Evolutionary conservation across 345 rosid species (phyloP).

Genomic region (Turnera subulata): DNA sequence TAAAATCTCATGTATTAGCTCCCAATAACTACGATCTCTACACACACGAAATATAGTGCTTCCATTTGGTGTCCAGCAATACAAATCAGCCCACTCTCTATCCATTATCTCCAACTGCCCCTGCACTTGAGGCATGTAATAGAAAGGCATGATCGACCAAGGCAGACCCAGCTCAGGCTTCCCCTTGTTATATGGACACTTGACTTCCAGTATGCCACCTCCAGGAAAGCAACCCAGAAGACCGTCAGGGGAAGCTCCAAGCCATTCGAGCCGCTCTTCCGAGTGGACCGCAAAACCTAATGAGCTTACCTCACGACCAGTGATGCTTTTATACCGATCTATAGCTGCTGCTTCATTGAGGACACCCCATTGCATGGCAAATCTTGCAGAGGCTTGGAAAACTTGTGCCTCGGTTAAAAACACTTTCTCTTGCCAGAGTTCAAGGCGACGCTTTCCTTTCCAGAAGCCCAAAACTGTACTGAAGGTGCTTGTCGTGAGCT

Average conservation of each 20-base stretch:
- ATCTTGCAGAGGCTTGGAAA: constrained; percentile 29
- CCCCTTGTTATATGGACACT: constrained; percentile 94
- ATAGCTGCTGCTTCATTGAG: constrained; percentile 70
- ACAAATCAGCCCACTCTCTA: constrained; percentile 83
- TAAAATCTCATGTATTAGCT: constrained; percentile 56
- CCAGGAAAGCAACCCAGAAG: constrained; percentile 54
- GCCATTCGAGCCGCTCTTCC: constrained; percentile 53
- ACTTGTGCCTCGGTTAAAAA: constrained; percentile 39
- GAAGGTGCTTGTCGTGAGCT: constrained; percentile 88
- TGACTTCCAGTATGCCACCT: constrained; percentile 84
- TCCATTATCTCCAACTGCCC: constrained; percentile 96
- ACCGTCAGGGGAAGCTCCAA: constrained; percentile 97
- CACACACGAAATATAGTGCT: constrained; percentile 69
- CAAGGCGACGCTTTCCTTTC: constrained; percentile 71
- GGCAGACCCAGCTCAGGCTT: constrained; percentile 75
- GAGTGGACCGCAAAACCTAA: constrained; percentile 78
- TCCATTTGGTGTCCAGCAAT: constrained; percentile 92
- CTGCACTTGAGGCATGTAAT: constrained; percentile 93
- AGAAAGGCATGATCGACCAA: constrained; percentile 77
- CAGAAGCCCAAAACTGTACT: constrained; percentile 92
- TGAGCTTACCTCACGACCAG: constrained; percentile 62
- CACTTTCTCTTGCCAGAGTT: constrained; percentile 93
- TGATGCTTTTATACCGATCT: constrained; percentile 63
- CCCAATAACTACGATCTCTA: constrained; percentile 70
- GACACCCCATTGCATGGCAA: constrained; percentile 88